Evolutionary conservation across 371 early-diverging fungal genomes (phyloP).

Genomic region (Globomyces sp.): DNA sequence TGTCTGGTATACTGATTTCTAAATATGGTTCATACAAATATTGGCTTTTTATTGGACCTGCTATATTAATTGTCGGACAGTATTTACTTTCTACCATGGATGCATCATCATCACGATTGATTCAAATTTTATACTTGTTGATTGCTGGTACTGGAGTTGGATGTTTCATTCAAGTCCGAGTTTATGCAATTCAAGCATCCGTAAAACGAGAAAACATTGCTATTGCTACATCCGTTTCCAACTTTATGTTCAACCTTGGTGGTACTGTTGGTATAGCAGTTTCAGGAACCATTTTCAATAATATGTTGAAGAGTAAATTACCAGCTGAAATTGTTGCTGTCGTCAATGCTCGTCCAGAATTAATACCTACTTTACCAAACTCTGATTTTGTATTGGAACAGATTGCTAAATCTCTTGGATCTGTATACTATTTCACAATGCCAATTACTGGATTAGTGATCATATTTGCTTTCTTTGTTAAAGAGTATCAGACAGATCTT

Average conservation of each 20-base stretch:
- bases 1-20: slow-evolving; percentile 15
- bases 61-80: slow-evolving; percentile 26
- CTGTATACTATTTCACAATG: slow-evolving; percentile 27
- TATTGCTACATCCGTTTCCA: slow-evolving; percentile 57
- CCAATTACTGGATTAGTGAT: slow-evolving; percentile 29
- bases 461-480: slow-evolving; percentile 27
- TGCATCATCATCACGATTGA: slow-evolving; percentile 38
- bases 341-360: slow-evolving; percentile 15
- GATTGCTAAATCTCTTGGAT: slow-evolving; percentile 22
- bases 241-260: slow-evolving; percentile 59
- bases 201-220: slow-evolving; percentile 57
- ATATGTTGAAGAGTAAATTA: slow-evolving; percentile 9
- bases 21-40: slow-evolving; percentile 29
- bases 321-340: slow-evolving; percentile 16
- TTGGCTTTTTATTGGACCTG: slow-evolving; percentile 33
- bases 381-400: not conserved
- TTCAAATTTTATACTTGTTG: slow-evolving; percentile 56
- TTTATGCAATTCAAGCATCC: slow-evolving; percentile 61
- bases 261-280: slow-evolving; percentile 22
- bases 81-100: slow-evolving; percentile 48
- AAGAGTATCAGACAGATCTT: slow-evolving; percentile 6
- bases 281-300: slow-evolving; percentile 17
- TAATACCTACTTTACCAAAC: slow-evolving; percentile 11
- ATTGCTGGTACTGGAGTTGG: slow-evolving; percentile 67
- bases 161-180: slow-evolving; percentile 55